phyloP scores from a whole-genome alignment of 768 basidiomycete species.

The Lactarius hatsudake region DNA sequence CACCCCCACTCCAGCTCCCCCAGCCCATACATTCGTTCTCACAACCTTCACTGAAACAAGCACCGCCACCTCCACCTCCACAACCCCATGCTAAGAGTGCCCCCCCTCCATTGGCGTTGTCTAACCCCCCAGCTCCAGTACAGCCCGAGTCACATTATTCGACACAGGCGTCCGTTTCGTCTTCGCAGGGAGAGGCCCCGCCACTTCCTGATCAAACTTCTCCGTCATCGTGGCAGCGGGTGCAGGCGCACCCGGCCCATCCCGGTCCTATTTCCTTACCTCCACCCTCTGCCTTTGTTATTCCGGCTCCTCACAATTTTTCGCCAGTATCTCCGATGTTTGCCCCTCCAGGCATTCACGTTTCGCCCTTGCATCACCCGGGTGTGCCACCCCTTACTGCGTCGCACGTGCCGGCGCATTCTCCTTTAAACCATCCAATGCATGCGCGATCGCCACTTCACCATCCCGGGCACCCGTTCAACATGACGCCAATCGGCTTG shows the following conservation, averaged over 20 bases:
- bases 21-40: conserved; percentile 9
- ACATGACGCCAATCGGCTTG: conserved; percentile 65
- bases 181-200: conserved; percentile 8
- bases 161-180: neutral
- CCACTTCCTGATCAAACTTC: conserved; percentile 22
- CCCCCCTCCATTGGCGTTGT: neutral
- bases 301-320: conserved; percentile 39
- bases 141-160: neutral
- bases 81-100: conserved; percentile 3
- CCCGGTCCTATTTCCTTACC: conserved; percentile 72
- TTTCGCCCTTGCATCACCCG: conserved; percentile 19
- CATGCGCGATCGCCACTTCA: conserved; percentile 40
- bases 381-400: conserved; percentile 1
- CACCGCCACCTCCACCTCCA: conserved; percentile 13
- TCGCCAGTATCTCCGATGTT: conserved; percentile 32
- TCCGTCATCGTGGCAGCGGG: conserved; percentile 26
- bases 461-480: conserved; percentile 36
- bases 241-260: conserved; percentile 46
- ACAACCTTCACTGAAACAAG: conserved; percentile 11
- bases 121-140: neutral
- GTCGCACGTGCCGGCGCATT: conserved; percentile 34
- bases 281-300: conserved; percentile 48
- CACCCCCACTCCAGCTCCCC: conserved; percentile 15
- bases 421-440: conserved; percentile 34
- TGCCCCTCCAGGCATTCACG: conserved; percentile 26